Percentiles rank a stretch among this genome's conserved stretches.
Conservation (phyloP, 177 flowering plant species). For the Vitis hybrid region DNA sequence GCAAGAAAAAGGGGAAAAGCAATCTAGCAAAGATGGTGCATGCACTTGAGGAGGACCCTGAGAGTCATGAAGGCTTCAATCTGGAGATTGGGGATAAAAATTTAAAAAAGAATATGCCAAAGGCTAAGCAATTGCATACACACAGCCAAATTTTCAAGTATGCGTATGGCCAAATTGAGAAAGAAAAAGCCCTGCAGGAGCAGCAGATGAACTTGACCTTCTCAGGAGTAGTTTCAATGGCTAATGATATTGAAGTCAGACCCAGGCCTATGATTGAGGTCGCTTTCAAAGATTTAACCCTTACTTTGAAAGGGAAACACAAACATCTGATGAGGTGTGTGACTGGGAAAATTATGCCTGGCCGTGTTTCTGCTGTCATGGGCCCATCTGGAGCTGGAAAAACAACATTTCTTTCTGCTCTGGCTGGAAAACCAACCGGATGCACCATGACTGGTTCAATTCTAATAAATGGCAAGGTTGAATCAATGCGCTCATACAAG, state of each 20-base stretch:
- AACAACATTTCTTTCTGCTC: constrained; percentile 93
- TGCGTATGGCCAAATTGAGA: constrained; percentile 93
- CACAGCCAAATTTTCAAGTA: constrained; percentile 92
- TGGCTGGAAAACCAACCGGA: constrained; percentile 81
- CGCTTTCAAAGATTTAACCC: constrained; percentile 86
- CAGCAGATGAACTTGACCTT: constrained; percentile 72
- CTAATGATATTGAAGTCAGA: constrained; percentile 57
- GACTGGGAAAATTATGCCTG: constrained; percentile 86
- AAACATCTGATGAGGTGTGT: constrained; percentile 81
- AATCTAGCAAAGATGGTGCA: constrained; percentile 67
- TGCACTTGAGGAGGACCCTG: constrained; percentile 62
- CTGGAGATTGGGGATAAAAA: constrained; percentile 73
- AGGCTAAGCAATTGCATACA: constrained; percentile 71
- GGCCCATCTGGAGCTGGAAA: constrained; percentile 99
- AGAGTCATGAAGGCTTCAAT: constrained; percentile 69
- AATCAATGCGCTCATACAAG: constrained; percentile 86
- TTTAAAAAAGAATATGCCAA: constrained; percentile 59
- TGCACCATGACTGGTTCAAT: constrained; percentile 67
- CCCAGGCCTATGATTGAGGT: constrained; percentile 81
- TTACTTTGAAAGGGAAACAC: constrained; percentile 79
- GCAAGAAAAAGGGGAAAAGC: constrained; percentile 60
- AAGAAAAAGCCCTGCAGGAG: constrained; percentile 86
- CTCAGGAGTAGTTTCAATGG: constrained; percentile 84
- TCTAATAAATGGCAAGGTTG: constrained; percentile 75
- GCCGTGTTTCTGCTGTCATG: constrained; percentile 95